A percentile compares a stretch with the other conserved stretches of the same genome.
Evolutionary conservation across 345 rosid genomes (phyloP).

Genomic region (Rhizophora mangle): DNA sequence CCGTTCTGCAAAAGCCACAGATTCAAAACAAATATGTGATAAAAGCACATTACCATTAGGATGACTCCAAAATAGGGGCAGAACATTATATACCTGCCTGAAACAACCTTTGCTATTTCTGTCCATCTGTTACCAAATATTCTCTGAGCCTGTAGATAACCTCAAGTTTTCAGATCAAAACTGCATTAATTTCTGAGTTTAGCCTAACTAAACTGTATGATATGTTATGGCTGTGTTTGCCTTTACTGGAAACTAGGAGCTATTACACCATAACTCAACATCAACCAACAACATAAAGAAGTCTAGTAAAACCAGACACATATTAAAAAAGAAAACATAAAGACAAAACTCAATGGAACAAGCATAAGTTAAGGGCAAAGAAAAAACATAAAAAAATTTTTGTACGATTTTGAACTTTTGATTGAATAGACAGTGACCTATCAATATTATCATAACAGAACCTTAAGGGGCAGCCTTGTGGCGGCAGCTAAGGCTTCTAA

Average conservation of each 20-base stretch:
- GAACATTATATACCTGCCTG: conserved; percentile 71
- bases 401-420: neutral
- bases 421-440: conserved; percentile 5
- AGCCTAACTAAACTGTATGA: conserved; percentile 7
- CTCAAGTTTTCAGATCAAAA: conserved; percentile 18
- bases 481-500: neutral
- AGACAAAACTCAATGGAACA: neutral
- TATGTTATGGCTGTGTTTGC: conserved; percentile 8
- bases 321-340: neutral
- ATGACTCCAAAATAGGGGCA: neutral
- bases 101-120: conserved; percentile 97
- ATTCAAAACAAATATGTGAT: neutral
- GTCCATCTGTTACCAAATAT: conserved; percentile 98
- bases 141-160: conserved; percentile 75
- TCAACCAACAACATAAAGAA: conserved; percentile 7
- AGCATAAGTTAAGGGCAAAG: neutral
- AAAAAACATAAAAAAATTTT: neutral
- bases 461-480: too few relatives aligned
- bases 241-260: too few relatives aligned
- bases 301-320: neutral
- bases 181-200: conserved; percentile 8
- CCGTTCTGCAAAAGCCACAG: conserved; percentile 60
- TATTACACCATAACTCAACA: neutral
- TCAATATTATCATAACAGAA: neutral
- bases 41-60: neutral